Evolutionary conservation across 202 grass and related monocot genomes (phyloP).

Genomic region (Alloteropsis angusta): DNA sequence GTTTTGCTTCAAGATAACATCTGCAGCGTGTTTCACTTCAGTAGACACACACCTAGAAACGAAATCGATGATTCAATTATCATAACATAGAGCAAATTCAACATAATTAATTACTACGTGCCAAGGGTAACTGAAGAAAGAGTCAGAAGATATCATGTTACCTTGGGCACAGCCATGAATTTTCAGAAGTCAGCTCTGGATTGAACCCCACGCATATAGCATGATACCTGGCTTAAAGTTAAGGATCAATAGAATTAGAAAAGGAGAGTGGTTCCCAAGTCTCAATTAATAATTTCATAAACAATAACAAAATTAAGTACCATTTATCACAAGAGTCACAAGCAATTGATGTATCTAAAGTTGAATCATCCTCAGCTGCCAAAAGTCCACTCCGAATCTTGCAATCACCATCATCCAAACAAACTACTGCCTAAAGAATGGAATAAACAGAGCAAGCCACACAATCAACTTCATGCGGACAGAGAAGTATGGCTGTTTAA

Average conservation of each 20-base stretch:
- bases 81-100: neutral
- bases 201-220: slow-evolving; percentile 84
- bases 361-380: slow-evolving; percentile 47
- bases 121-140: neutral
- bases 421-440: slow-evolving; percentile 63
- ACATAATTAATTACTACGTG: neutral
- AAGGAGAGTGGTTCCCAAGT: slow-evolving; percentile 9
- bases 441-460: slow-evolving; percentile 14
- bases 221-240: slow-evolving; percentile 81
- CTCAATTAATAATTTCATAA: slow-evolving; percentile 10
- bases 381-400: slow-evolving; percentile 62
- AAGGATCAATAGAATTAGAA: slow-evolving; percentile 32
- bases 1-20: slow-evolving; percentile 41
- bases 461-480: slow-evolving; percentile 10
- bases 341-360: slow-evolving; percentile 89
- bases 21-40: slow-evolving; percentile 26
- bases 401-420: slow-evolving; percentile 79
- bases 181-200: slow-evolving; percentile 40
- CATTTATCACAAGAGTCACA: slow-evolving; percentile 97
- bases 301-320: slow-evolving; percentile 32
- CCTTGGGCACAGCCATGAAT: slow-evolving; percentile 94
- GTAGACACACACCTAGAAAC: slow-evolving; percentile 53
- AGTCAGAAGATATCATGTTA: slow-evolving; percentile 32
- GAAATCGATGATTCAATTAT: slow-evolving; percentile 1
- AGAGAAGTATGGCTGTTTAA: slow-evolving; percentile 5